A percentile compares a stretch with the other conserved stretches of the same genome.
phyloP scores from a whole-genome alignment of 495 filamentous ascomycete genomes.

The Xylaria venustula region DNA sequence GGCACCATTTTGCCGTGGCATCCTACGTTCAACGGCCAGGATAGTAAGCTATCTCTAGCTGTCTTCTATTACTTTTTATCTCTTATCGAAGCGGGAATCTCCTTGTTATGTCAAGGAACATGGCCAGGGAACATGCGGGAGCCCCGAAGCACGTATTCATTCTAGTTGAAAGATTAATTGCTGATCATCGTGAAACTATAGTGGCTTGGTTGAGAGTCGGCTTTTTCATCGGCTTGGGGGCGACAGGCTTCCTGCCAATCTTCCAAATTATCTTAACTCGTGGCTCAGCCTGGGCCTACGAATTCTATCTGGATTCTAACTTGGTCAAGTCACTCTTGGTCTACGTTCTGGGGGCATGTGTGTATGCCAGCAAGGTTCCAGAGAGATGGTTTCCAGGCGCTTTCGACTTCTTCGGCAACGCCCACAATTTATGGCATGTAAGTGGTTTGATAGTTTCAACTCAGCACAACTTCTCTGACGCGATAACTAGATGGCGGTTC shows the following conservation, averaged over 20 bases:
- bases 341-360: conserved; percentile 77
- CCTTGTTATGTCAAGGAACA: too few relatives aligned
- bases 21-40: conserved; percentile 86
- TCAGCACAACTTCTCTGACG: conserved; percentile 11
- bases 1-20: conserved; percentile 96
- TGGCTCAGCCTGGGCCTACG: conserved; percentile 68
- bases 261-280: conserved; percentile 76
- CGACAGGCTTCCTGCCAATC: conserved; percentile 89
- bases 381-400: conserved; percentile 89
- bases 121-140: too few relatives aligned
- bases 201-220: conserved; percentile 88
- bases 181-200: too few relatives aligned
- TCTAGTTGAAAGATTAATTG: too few relatives aligned
- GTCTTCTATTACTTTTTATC: too few relatives aligned
- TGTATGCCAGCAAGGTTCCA: conserved; percentile 93
- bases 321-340: conserved; percentile 80
- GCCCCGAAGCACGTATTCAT: too few relatives aligned
- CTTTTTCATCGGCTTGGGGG: conserved; percentile 84
- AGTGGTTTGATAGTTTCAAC: conserved; percentile 12
- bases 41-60: too few relatives aligned
- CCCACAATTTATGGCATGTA: conserved; percentile 97
- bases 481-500: conserved; percentile 57
- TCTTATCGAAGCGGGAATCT: too few relatives aligned
- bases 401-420: conserved; percentile 92
- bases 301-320: conserved; percentile 78